These are phyloP conservation scores for Corymbia maculata DNA, from an alignment of 345 rosid species.

Conservation along the genomic window DNA sequence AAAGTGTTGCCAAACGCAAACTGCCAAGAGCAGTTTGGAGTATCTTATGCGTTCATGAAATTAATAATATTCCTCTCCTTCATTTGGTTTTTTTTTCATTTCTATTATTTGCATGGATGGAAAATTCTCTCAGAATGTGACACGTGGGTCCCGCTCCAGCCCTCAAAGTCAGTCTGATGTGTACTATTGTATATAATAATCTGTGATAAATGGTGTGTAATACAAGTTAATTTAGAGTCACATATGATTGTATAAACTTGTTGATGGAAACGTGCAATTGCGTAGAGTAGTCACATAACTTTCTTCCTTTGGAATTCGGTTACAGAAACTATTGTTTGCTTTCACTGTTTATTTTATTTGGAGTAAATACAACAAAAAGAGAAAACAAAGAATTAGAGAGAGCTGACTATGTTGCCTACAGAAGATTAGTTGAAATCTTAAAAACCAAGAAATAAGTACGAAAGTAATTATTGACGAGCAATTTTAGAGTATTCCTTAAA, in stretches of 20 bases:
- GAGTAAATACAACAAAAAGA: background rate
- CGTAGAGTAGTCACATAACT: background rate
- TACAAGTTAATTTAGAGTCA: background rate
- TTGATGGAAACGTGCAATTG: background rate
- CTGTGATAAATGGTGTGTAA: background rate
- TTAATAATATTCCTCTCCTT: background rate
- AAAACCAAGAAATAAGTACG: background rate
- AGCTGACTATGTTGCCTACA: background rate
- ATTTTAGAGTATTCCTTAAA: background rate
- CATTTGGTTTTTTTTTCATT: background rate
- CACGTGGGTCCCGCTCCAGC: background rate
- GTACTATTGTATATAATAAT: background rate
- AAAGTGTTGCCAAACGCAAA: background rate
- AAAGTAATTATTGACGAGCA: background rate
- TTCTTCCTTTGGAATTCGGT: background rate
- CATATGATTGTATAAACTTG: background rate
- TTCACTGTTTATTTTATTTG: background rate
- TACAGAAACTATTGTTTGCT: background rate
- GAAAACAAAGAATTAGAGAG: background rate
- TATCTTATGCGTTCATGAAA: background rate
- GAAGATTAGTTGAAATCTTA: background rate
- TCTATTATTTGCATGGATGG: background rate
- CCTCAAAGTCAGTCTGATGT: background rate
- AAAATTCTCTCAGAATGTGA: background rate
- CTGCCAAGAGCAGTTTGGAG: background rate